These are phyloP conservation scores for Hypoxylon sp. DNA, from an alignment of 2,329 filamentous ascomycete species.

Conservation along the genomic window DNA sequence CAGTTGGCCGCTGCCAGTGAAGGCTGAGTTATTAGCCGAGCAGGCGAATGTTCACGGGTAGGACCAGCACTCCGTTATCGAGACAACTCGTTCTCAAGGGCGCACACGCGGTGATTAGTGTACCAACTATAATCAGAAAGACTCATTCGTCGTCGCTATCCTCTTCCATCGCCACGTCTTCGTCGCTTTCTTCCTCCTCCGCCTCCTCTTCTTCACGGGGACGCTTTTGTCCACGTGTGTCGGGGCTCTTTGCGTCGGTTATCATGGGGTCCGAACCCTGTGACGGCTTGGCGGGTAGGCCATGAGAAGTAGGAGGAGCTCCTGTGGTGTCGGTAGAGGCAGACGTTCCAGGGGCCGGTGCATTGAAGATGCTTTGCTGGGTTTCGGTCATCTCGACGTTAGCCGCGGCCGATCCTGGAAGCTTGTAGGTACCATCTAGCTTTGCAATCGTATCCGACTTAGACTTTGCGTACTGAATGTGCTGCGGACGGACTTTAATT, in stretches of 20 bases:
- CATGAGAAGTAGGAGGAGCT: constrained; percentile 47
- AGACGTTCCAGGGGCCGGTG: constrained; percentile 61
- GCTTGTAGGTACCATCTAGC: constrained; percentile 87
- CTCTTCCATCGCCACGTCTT: constrained; percentile 72
- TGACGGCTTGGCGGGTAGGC: constrained; percentile 59
- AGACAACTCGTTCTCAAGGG: background rate
- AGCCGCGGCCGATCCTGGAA: constrained; percentile 62
- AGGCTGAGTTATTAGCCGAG: constrained; percentile 17
- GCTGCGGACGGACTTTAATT: constrained; percentile 59
- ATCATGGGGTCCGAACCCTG: constrained; percentile 56
- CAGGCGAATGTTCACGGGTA: background rate
- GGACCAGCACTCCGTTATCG: background rate
- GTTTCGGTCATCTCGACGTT: constrained; percentile 73
- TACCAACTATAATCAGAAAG: no score
- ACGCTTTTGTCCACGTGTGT: constrained; percentile 72
- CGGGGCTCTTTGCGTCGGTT: constrained; percentile 62
- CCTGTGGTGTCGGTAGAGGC: constrained; percentile 49
- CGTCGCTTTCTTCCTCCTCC: constrained; percentile 61
- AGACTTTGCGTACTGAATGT: constrained; percentile 88
- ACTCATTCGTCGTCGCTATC: constrained; percentile 72
- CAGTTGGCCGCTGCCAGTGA: constrained; percentile 63
- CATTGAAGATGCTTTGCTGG: constrained; percentile 83
- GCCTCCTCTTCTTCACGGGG: constrained; percentile 72
- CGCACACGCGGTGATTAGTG: background rate
- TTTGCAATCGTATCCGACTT: constrained; percentile 90